Evolutionary conservation across 306 rosid species (phyloP).

Genomic region (Trifolium pratense): DNA sequence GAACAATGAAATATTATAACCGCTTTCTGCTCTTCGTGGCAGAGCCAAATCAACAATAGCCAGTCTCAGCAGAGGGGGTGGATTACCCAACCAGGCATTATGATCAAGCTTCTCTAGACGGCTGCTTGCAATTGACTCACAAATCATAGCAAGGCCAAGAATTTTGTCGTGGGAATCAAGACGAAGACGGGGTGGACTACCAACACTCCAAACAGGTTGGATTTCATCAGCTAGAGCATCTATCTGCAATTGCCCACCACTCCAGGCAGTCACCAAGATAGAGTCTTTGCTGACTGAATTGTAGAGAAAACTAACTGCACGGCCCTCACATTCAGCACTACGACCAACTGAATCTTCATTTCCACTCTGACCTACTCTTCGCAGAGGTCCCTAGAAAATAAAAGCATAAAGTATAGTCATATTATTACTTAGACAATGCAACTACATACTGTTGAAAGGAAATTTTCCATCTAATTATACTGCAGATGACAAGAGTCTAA

Average conservation of each 20-base stretch:
- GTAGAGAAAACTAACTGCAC: constrained; percentile 77
- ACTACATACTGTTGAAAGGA: constrained; percentile 25
- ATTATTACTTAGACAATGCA: constrained; percentile 24
- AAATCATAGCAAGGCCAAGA: constrained; percentile 94
- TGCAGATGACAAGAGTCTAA: constrained; percentile 31
- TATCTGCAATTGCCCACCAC: constrained; percentile 89
- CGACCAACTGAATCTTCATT: constrained; percentile 62
- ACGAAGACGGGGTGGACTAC: constrained; percentile 78
- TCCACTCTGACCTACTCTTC: constrained; percentile 65
- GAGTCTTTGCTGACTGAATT: constrained; percentile 84
- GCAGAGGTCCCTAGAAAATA: constrained; percentile 79
- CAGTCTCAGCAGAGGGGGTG: constrained; percentile 86
- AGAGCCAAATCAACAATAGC: constrained; percentile 91
- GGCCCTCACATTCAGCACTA: constrained; percentile 86
- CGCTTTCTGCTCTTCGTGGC: constrained; percentile 62
- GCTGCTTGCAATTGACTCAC: constrained; percentile 60
- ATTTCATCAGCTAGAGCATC: constrained; percentile 97
- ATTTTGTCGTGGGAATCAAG: constrained; percentile 72
- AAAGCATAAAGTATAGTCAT: constrained; percentile 27
- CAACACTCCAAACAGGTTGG: constrained; percentile 87
- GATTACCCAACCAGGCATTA: constrained; percentile 77
- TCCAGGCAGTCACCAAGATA: constrained; percentile 90
- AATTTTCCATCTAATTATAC: constrained; percentile 28
- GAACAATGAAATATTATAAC: constrained; percentile 67
- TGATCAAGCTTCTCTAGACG: constrained; percentile 63